Base-by-base conservation (phyloP, 2,329 filamentous ascomycete genomes). In the Hymenoscyphus occultus region DNA sequence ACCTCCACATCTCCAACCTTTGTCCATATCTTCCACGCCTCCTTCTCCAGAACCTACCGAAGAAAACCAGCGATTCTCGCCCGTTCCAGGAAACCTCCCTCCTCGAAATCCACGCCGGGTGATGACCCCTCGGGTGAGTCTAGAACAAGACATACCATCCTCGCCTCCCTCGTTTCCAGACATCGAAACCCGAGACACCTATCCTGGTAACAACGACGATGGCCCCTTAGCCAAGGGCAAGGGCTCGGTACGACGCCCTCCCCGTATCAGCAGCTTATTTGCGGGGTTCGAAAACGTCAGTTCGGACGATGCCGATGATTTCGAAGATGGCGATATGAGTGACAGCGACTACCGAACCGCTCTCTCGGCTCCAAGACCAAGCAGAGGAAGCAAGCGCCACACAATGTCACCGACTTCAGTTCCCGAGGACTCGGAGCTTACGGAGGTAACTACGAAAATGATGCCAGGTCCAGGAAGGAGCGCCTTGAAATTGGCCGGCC, bases 201-300 rank as follows among this genome's bases (percentile, higher is more conserved):
- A 93, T 74, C 89, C 90, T 1, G 90, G 89, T 0, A 92, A 92
- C 75, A 93, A 93, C 71, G 91, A 95, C 71, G 89, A 93, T 72
- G 90, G 90, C 0, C 90, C 90, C 1, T 78, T 93, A 51, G 87
- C 88, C 19, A 74, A 71, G 57, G 73, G 71, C 63, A 82, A 85
- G 14, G 84, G 82, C 62, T 82, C 83, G 1, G 84, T 87, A 1
- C 81, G 90, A 74, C 84, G 88, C 66, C 84, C 91, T 0, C 88
- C 90, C 73, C 84, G 91, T 63, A 88, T 91, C 59, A 94, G 90
- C 77, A 95, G 91, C 74, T 80, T 96, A n/a, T 95, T 95, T 76
- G 90, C 91, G 39, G 91, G 91, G 0, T 95, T 96, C 70, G 91
- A 94, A 58, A 86, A 86, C 13, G 82, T 81, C 56, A 92, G 87